Conservation (phyloP, 768 basidiomycete genomes). For the Rhizopogon sp. region DNA sequence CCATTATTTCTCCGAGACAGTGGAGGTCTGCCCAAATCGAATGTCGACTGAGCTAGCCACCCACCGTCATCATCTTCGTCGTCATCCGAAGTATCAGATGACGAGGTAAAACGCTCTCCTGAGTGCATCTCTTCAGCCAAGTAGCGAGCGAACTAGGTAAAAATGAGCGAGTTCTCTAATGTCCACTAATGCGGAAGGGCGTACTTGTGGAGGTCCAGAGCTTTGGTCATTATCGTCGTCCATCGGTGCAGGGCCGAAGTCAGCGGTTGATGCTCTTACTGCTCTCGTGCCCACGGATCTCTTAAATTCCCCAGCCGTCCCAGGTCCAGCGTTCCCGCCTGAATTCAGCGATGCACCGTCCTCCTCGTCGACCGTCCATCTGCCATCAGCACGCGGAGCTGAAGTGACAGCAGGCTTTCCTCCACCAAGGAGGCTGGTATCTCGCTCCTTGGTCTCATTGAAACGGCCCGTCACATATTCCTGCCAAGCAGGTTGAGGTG, state of each 20-base stretch:
- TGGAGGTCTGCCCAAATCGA: slow-evolving; percentile 48
- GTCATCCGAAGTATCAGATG: slow-evolving; percentile 48
- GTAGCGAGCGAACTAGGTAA: slow-evolving; percentile 70
- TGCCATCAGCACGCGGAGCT: slow-evolving; percentile 25
- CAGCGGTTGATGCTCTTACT: slow-evolving; percentile 49
- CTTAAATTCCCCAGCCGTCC: slow-evolving; percentile 47
- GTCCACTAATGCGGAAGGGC: slow-evolving; percentile 8
- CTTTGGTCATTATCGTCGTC: slow-evolving; percentile 38
- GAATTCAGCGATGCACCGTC: slow-evolving; percentile 26
- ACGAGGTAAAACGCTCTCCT: slow-evolving; percentile 50
- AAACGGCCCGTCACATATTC: slow-evolving; percentile 84
- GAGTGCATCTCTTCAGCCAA: slow-evolving; percentile 69
- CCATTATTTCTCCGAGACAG: slow-evolving; percentile 41
- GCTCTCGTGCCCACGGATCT: slow-evolving; percentile 39
- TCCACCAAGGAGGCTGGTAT: slow-evolving; percentile 77
- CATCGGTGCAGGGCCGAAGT: slow-evolving; percentile 56
- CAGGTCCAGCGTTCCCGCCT: slow-evolving; percentile 13
- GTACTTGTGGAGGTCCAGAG: slow-evolving; percentile 41
- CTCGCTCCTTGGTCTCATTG: slow-evolving; percentile 79
- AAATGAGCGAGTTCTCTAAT: not conserved
- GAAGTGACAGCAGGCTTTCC: slow-evolving; percentile 64
- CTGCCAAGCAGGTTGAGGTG: slow-evolving; percentile 82
- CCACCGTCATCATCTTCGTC: slow-evolving; percentile 64
- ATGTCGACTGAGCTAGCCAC: slow-evolving; percentile 78
- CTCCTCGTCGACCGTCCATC: slow-evolving; percentile 73